These are phyloP conservation scores for Graphiopsis chlorocephala DNA, from an alignment of 2,329 filamentous ascomycete genomes.

Conservation along the genomic window DNA sequence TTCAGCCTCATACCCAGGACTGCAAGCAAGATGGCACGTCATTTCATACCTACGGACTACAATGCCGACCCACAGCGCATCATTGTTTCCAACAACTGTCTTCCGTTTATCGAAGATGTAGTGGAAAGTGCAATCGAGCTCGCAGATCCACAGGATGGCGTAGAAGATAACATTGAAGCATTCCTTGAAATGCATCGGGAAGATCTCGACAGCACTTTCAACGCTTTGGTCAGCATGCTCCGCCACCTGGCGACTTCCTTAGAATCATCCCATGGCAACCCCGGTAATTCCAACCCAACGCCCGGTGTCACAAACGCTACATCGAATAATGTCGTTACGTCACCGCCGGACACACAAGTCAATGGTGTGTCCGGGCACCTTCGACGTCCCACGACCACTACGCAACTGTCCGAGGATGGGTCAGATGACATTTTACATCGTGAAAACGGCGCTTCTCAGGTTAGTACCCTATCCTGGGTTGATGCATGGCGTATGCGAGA, in stretches of 20 bases:
- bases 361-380: not conserved
- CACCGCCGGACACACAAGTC: not conserved
- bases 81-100: not conserved
- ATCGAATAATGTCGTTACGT: not conserved
- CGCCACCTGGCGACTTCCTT: not conserved
- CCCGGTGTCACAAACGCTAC: not conserved
- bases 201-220: not conserved
- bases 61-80: not conserved
- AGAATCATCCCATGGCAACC: not conserved
- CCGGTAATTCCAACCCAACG: not conserved
- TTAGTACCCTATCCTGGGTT: not conserved
- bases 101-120: not conserved
- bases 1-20: not conserved
- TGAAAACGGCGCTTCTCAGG: not conserved
- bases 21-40: not conserved
- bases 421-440: not conserved
- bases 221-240: not conserved
- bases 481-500: not conserved
- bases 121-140: not conserved
- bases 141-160: not conserved
- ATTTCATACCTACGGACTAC: not conserved
- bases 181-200: not conserved
- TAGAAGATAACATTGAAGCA: not conserved
- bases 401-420: not conserved
- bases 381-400: not conserved